Base-by-base conservation (phyloP, 352 stramenopile genomes). In the Phytopythium mirpurense region DNA sequence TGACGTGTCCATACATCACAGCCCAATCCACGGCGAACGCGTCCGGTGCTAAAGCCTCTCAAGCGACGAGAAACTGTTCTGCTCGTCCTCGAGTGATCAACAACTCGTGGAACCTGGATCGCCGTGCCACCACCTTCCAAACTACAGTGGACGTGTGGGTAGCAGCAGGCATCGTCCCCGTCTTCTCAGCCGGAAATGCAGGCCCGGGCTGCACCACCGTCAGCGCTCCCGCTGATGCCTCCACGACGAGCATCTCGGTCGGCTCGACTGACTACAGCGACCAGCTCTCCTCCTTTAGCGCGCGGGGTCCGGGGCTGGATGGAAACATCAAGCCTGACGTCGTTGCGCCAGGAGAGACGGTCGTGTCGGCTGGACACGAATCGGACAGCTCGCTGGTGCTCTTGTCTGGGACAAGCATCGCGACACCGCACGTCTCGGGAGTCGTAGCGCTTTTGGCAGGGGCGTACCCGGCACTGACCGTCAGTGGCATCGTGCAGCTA, bases 51-150 rank as follows among this genome's bases (percentile, higher is more conserved):
- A 7, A 51, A 60, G 34, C 43, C 36, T 49, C 58, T 18, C 54
- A 62, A 49, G 50, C 37, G 26, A 57, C 67, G 35, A 65, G 44
- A 5, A 68, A 76, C 37, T 82, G 71, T 60, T 60, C 57, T 34
- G 63, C 71, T 57, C 68, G 66, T 11, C 72, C 74, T n/a, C 67
- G 83, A 42, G 65, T 86, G n/a, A 62, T 86, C 61, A 86, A 78
- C 63, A 82, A 82, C 54, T 81, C 68, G 46, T 86, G 74, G 74
- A 81, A 77, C 57, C 61, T 74, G 32, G 74, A 86, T 40, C 60
- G 59, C 16, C 54, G 54, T 3, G 35, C 57, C 26, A 52, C 62
- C 0, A 51, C 51, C 3, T 63, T 61, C 36, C 48, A 66, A 21
- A 62, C 58, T 24, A 62, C 61, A 15, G 57, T 86, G 21, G 64